phyloP scores from a whole-genome alignment of 169 alveolate genomes.

The Cystoisospora suis region DNA sequence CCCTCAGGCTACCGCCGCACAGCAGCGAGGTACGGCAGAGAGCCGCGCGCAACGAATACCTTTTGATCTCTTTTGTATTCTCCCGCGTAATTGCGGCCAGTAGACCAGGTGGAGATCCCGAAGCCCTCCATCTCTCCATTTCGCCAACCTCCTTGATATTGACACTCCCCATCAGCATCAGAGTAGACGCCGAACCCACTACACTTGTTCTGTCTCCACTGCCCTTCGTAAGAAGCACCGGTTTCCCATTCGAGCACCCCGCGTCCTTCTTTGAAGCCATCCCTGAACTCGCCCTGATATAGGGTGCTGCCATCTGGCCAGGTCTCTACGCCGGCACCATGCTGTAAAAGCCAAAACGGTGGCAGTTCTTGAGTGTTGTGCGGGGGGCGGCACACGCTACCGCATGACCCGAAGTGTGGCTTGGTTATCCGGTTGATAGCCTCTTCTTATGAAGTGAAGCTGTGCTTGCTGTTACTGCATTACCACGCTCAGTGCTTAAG shows the following conservation, averaged over 20 bases:
- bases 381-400: too few relatives aligned
- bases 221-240: slow-evolving; percentile 17
- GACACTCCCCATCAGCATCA: slow-evolving; percentile 29
- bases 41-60: too few relatives aligned
- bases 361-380: too few relatives aligned
- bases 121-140: slow-evolving; percentile 68
- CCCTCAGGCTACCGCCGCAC: too few relatives aligned
- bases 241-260: background rate
- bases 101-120: slow-evolving; percentile 73
- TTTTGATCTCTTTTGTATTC: slow-evolving; percentile 74
- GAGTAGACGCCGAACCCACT: slow-evolving; percentile 46
- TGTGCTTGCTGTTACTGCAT: too few relatives aligned
- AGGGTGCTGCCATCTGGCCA: slow-evolving; percentile 69
- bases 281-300: background rate
- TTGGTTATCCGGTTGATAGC: too few relatives aligned
- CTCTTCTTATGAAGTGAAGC: too few relatives aligned
- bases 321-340: slow-evolving; percentile 74
- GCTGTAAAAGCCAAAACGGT: slow-evolving; percentile 36
- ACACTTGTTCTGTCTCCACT: slow-evolving; percentile 36
- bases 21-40: too few relatives aligned
- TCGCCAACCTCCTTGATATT: slow-evolving; percentile 68
- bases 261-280: slow-evolving; percentile 22
- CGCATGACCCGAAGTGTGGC: too few relatives aligned
- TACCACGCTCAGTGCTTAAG: too few relatives aligned
- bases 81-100: slow-evolving; percentile 74